Evolutionary conservation across 306 rosid genomes (phyloP), one percentile per base, ranked within the genome.

Genomic region (Dryas alaskensis): DNA sequence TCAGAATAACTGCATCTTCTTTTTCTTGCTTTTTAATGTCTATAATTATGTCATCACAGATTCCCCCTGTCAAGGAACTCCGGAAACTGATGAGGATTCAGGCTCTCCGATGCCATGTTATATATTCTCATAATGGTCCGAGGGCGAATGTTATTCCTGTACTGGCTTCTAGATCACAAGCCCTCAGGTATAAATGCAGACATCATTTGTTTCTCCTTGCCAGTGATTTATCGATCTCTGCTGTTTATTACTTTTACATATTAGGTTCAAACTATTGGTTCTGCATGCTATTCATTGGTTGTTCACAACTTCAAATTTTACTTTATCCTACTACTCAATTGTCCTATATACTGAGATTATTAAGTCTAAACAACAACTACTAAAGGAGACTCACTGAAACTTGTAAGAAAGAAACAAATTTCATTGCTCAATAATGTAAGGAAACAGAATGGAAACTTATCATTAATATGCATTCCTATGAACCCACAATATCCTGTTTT

Each of bases 101-200:
- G 78, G 87, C 86, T 73, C 86, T 86, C 27, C 81, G 88, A 13
- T 83, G 90, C 70, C 78, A 78, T 42, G 75, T 73, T 73, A 42
- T 84, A 69, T 73, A 81, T 75, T 76, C 85, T 66, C 87, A 67
- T 74, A 81, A 79, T 72, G 90, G 88, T 48, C 43, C 72, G 17
- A 79, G 55, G 79, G 71, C 84, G 60, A 86, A 84, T 75, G 81
- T 81, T 44, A 81, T 86, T 60, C 90, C 90, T 3, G 84, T 79
- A 11, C 10, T 81, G 87, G 86, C 90, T 74, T 84, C 90, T 39
- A 76, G 90, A 77, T 78, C 82, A 68, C 90, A 83, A 73, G 86
- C 87, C 52, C 90, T 86, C 66, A 83, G 90, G 90, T 83, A 81
- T 13, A 4, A 14, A 37, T 37, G 66, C 10, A 10, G 43, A 53